phyloP scores from a whole-genome alignment of 2,329 filamentous ascomycete species.

The Monilinia polystroma region DNA sequence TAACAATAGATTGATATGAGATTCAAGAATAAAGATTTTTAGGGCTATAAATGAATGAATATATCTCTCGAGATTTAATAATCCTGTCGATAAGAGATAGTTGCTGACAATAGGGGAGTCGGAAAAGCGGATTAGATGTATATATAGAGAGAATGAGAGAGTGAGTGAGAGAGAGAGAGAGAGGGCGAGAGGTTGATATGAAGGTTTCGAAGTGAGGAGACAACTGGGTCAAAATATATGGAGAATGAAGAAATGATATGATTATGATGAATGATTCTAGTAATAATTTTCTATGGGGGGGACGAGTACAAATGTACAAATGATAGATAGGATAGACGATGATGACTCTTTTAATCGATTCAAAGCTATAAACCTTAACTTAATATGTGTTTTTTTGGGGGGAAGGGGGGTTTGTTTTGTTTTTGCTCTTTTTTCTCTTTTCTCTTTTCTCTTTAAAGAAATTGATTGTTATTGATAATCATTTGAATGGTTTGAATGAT shows the following conservation, averaged over 20 bases:
- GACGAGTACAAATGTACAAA: not conserved
- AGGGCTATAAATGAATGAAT: not conserved
- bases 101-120: not conserved
- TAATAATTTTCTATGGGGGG: constrained; percentile 2
- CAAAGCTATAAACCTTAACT: constrained; percentile 10
- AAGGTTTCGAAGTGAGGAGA: not conserved
- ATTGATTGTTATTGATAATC: not conserved
- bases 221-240: constrained; percentile 12
- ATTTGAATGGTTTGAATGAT: not conserved
- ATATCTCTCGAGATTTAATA: not conserved
- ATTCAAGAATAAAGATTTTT: not conserved
- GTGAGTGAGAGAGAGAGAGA: not conserved
- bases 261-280: constrained; percentile 3
- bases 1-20: not conserved
- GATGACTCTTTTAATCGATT: constrained; percentile 8
- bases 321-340: not conserved
- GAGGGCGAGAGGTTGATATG: not conserved
- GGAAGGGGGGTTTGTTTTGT: too few species aligned
- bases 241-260: constrained; percentile 9
- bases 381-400: not conserved
- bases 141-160: not conserved
- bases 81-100: not conserved
- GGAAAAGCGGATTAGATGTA: not conserved
- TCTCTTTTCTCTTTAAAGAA: too few species aligned
- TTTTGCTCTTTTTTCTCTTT: too few species aligned